Conservation (phyloP, 106 monocot genomes). For the Dactylorhiza incarnata region DNA sequence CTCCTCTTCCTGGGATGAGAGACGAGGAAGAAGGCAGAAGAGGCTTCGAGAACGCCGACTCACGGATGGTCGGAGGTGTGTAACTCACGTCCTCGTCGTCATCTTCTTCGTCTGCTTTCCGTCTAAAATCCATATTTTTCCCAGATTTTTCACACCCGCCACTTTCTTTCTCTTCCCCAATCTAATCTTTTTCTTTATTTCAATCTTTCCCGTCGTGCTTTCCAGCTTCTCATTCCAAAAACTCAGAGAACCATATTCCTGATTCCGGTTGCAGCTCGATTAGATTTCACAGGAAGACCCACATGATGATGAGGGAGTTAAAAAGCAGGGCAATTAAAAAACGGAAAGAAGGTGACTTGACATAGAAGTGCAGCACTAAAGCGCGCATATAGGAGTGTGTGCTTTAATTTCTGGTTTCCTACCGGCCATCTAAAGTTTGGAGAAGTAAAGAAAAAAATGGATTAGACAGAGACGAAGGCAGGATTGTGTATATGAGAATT, state of each 20-base stretch:
- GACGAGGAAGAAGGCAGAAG: constrained; percentile 32
- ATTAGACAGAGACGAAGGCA: background rate
- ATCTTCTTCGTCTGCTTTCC: constrained; percentile 10
- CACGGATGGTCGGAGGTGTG: constrained; percentile 18
- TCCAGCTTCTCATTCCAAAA: constrained; percentile 4
- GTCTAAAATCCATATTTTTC: constrained; percentile 8
- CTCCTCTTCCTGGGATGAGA: constrained; percentile 18
- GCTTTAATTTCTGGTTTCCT: constrained; percentile 18
- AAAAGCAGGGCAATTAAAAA: background rate
- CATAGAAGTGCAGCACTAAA: constrained; percentile 9
- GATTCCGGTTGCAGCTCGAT: constrained; percentile 1
- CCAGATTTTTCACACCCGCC: background rate
- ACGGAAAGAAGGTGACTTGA: background rate
- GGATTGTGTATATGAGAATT: background rate
- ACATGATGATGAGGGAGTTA: constrained; percentile 3
- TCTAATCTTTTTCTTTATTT: background rate
- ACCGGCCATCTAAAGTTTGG: constrained; percentile 14
- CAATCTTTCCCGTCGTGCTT: background rate
- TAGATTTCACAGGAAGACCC: constrained; percentile 12
- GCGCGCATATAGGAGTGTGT: background rate
- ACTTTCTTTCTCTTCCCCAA: background rate
- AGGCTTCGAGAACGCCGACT: constrained; percentile 29
- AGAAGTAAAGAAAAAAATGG: background rate
- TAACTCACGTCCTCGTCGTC: background rate
- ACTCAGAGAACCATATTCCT: background rate